phyloP scores from a whole-genome alignment of 106 monocot species.

The Narthecium ossifragum region DNA sequence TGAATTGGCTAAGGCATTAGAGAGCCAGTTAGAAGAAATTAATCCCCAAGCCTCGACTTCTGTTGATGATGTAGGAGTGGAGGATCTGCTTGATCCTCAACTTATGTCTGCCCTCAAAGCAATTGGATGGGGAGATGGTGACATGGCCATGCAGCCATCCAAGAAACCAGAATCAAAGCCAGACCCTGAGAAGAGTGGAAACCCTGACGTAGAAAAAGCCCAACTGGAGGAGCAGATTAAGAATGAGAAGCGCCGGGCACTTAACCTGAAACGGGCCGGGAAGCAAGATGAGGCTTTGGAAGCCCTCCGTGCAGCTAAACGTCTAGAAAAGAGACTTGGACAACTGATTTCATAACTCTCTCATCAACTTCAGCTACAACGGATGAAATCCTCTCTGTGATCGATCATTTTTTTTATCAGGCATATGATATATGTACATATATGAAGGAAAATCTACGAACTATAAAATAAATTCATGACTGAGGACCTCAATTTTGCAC shows the following conservation, averaged over 20 bases:
- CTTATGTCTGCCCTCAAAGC: conserved; percentile 75
- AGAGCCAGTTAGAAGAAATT: conserved; percentile 68
- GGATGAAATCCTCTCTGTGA: no score
- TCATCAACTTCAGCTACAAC: no score
- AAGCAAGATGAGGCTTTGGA: conserved; percentile 85
- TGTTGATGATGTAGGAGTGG: conserved; percentile 26
- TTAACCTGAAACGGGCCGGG: conserved; percentile 69
- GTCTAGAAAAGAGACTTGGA: conserved; percentile 64
- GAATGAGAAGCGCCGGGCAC: conserved; percentile 70
- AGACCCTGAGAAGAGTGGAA: background rate
- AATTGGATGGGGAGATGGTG: conserved; percentile 70
- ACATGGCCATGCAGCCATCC: conserved; percentile 19
- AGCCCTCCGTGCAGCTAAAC: conserved; percentile 75
- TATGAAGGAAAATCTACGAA: no score
- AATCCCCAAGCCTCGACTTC: conserved; percentile 22
- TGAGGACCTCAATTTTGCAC: no score
- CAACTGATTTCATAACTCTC: conserved; percentile 25
- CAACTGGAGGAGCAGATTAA: conserved; percentile 79
- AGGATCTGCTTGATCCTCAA: conserved; percentile 86
- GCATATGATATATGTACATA: no score
- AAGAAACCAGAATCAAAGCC: conserved; percentile 22
- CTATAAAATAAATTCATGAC: no score
- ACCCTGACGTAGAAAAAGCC: conserved; percentile 19
- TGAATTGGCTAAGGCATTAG: conserved; percentile 71
- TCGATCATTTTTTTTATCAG: no score